These are phyloP conservation scores for Pythium plurisporium DNA, from an alignment of 352 stramenopile genomes.

Conservation along the genomic window DNA sequence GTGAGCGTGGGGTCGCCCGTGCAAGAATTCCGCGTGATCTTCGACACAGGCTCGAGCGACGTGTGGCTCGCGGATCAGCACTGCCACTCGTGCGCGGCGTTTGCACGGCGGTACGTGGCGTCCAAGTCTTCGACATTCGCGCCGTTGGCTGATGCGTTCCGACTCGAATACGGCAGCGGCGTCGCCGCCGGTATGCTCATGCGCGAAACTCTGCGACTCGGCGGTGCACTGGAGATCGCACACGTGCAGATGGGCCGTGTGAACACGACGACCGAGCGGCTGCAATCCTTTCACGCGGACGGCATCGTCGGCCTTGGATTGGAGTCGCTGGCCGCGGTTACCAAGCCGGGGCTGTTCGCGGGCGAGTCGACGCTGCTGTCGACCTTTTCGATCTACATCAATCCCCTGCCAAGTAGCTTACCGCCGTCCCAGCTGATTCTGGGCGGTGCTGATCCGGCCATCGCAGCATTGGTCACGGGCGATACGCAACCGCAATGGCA, in stretches of 20 bases:
- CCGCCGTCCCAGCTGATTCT: constrained; percentile 55
- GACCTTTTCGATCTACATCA: constrained; percentile 68
- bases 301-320: constrained; percentile 63
- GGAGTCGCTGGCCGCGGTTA: constrained; percentile 48
- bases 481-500: constrained; percentile 31
- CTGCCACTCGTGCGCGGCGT: constrained; percentile 39
- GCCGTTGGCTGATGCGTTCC: constrained; percentile 31
- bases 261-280: constrained; percentile 34
- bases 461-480: constrained; percentile 23
- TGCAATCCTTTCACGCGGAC: constrained; percentile 55
- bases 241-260: constrained; percentile 46
- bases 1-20: constrained; percentile 57
- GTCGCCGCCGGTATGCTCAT: constrained; percentile 45
- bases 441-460: constrained; percentile 39
- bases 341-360: constrained; percentile 41
- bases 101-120: constrained; percentile 33
- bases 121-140: constrained; percentile 34
- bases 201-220: constrained; percentile 41
- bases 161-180: constrained; percentile 64
- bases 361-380: constrained; percentile 22
- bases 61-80: constrained; percentile 46
- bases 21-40: constrained; percentile 68
- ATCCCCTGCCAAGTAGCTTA: constrained; percentile 35
- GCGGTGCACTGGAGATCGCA: constrained; percentile 28
- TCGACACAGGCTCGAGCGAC: constrained; percentile 74